phyloP scores from a whole-genome alignment of 768 basidiomycete genomes.

The Naganishia kalamii region DNA sequence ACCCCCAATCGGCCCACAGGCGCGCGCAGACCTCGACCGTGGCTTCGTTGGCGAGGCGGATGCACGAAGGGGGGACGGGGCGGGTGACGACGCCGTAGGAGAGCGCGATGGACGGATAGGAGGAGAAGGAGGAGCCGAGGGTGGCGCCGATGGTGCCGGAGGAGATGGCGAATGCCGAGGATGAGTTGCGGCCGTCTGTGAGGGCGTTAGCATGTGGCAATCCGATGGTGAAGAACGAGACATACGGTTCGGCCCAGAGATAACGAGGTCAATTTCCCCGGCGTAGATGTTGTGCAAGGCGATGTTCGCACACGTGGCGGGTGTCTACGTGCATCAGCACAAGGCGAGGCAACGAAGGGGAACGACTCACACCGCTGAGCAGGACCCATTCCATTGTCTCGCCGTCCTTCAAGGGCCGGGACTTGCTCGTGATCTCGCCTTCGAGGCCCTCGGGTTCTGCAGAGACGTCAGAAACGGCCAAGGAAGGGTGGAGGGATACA shows the following conservation, averaged over 20 bases:
- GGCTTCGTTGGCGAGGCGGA: conserved; percentile 68
- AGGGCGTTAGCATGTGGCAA: conserved; percentile 8
- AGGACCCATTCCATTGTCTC: conserved; percentile 89
- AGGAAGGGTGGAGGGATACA: neutral
- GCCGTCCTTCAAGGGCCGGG: conserved; percentile 65
- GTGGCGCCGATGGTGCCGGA: conserved; percentile 91
- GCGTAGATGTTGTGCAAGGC: conserved; percentile 82
- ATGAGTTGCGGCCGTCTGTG: conserved; percentile 47
- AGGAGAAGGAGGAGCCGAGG: conserved; percentile 56
- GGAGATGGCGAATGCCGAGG: conserved; percentile 79
- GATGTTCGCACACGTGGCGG: conserved; percentile 86
- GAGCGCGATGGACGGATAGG: conserved; percentile 72
- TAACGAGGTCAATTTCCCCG: conserved; percentile 77
- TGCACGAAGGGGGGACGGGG: conserved; percentile 58
- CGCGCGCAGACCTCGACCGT: conserved; percentile 62
- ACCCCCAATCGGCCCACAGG: conserved; percentile 81
- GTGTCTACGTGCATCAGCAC: conserved; percentile 30
- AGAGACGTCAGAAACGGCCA: neutral
- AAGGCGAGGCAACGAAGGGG: neutral
- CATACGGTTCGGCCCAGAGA: conserved; percentile 44
- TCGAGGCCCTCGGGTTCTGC: conserved; percentile 41
- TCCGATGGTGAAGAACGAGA: neutral
- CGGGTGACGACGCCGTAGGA: conserved; percentile 75
- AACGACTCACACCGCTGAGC: conserved; percentile 58
- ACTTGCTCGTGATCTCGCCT: conserved; percentile 60